Percentiles rank a stretch among this genome's conserved stretches.
Conservation (phyloP, 306 rosid genomes). For the Begonia peltatifolia region DNA sequence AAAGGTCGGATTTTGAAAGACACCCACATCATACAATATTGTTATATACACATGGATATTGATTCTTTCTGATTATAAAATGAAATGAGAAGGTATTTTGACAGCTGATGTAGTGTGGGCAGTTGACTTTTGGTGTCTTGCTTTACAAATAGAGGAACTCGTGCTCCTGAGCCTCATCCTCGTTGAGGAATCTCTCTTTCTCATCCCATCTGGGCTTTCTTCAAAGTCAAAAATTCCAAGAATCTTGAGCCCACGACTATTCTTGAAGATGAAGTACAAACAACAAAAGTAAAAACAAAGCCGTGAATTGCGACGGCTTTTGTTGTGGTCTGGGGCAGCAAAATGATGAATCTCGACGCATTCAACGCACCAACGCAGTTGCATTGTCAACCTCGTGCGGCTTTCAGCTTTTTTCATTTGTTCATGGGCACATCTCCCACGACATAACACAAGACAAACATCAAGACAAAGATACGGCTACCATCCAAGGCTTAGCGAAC, state of each 20-base stretch:
- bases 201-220: slow-evolving; percentile 1
- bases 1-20: slow-evolving; percentile 33
- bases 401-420: slow-evolving; percentile 1
- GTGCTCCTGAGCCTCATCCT: slow-evolving; percentile 37
- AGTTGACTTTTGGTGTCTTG: background rate
- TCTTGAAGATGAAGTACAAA: background rate
- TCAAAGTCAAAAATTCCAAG: slow-evolving; percentile 12
- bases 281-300: slow-evolving; percentile 21
- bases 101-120: background rate
- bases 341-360: background rate
- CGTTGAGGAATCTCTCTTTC: slow-evolving; percentile 66
- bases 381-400: slow-evolving; percentile 4
- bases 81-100: no score
- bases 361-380: background rate
- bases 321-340: background rate
- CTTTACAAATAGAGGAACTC: background rate
- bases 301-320: slow-evolving; percentile 38
- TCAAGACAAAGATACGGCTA: no score
- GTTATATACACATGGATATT: background rate
- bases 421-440: slow-evolving; percentile 11
- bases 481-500: no score
- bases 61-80: background rate
- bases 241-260: slow-evolving; percentile 3
- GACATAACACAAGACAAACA: no score
- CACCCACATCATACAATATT: slow-evolving; percentile 8